Conservation (phyloP, 176 grass and related monocot species). For the Juncus effusus region DNA sequence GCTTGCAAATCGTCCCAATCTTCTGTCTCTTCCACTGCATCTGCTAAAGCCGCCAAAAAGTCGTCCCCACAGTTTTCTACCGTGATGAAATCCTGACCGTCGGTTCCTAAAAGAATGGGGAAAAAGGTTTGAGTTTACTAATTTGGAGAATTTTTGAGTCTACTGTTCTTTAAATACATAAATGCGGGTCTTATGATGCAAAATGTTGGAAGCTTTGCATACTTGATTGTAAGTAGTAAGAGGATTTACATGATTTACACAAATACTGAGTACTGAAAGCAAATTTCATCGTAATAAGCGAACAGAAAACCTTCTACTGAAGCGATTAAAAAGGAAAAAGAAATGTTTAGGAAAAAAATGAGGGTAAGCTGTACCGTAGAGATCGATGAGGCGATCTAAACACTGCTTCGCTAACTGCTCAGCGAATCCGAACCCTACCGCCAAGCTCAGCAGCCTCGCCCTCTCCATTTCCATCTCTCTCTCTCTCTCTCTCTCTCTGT, state of each 20-base stretch:
- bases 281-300: no score
- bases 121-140: background rate
- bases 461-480: conserved; percentile 28
- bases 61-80: conserved; percentile 65
- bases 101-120: conserved; percentile 42
- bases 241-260: no score
- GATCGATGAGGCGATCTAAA: conserved; percentile 42
- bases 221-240: background rate
- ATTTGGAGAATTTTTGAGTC: no score
- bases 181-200: no score
- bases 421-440: conserved; percentile 44
- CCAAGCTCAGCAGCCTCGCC: conserved; percentile 32
- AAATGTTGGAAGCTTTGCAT: background rate
- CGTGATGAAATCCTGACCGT: conserved; percentile 55
- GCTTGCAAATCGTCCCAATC: conserved; percentile 81
- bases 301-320: background rate
- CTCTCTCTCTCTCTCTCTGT: conserved; percentile 4
- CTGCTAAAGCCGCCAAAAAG: conserved; percentile 64
- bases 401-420: conserved; percentile 28
- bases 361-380: conserved; percentile 44
- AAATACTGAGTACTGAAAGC: no score
- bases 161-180: no score
- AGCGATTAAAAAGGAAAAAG: background rate
- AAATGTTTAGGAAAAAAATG: background rate
- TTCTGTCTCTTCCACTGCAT: conserved; percentile 44